Base-by-base conservation (phyloP, 352 stramenopile genomes). In the Peronospora farinosa region DNA sequence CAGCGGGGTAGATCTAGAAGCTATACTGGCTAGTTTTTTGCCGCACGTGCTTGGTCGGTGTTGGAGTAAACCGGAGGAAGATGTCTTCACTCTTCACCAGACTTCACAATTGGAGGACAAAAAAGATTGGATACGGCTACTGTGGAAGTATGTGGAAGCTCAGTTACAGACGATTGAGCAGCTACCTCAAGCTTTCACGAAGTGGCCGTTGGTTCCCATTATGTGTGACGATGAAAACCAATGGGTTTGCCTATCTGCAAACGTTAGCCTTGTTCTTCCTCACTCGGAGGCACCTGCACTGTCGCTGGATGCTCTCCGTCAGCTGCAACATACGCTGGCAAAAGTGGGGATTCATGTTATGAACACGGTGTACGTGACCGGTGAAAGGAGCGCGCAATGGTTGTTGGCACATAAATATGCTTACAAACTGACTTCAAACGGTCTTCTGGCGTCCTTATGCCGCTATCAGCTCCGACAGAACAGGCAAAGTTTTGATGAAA, bases 81-180 rank as follows among this genome's bases (percentile, higher is more conserved):
- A 59, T 17, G 23, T 78, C 5, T 74, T 72, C 41, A 41, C 53
- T 28, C 39, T 80, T 40, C 19, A 65, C 5, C 25, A 49, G 1
- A 23, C 46, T 17, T 52, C 44, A 11, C 32, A 51, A 25, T 21
- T 15, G 32, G 37, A 62, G 4, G 27, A 62, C 17, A 69, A 25
- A 7, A 40, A 63, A 15, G 58, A 78, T n/a, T 86, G 75, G 75
- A 35, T 83, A 25, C 55, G 51, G 7, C 51, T 72, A 8, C 51
- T 78, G 32, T 87, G 75, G 75, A 58, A 46, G 28, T 85, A 84
- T 50, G 46, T 77, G 21, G 69, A 84, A 16, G 53, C 50, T 28
- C 64, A 63, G 1, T 43, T 85, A 47, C 31, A 47, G 25, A 66
- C 27, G 9, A 51, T 59, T 23, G 49, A 68, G 7, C 56, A 61